Evolutionary conservation across 2,329 filamentous ascomycete species (phyloP).

Genomic region (Didymellaceae sp.): DNA sequence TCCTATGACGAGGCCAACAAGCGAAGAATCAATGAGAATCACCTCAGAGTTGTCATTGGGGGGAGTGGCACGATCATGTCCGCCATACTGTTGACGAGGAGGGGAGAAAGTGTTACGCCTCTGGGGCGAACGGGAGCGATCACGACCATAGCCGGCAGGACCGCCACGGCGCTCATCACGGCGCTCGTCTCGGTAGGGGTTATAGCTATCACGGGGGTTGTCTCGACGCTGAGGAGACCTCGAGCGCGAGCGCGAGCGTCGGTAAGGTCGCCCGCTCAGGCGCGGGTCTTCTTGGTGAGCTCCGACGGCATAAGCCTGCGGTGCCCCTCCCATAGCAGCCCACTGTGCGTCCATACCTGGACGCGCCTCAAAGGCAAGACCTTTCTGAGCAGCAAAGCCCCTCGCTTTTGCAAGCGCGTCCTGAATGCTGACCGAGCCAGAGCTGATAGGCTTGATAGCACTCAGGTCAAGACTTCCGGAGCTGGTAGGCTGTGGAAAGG

Average conservation of each 20-base stretch:
- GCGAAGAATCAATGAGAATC: constrained; percentile 83
- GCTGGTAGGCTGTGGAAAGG: constrained; percentile 70
- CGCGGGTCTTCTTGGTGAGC: constrained; percentile 56
- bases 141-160: constrained; percentile 66
- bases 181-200: constrained; percentile 85
- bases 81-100: constrained; percentile 54
- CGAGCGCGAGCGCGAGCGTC: constrained; percentile 75
- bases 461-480: constrained; percentile 82
- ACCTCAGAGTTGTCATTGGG: constrained; percentile 77
- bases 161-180: constrained; percentile 66
- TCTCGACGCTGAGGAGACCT: constrained; percentile 66
- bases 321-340: constrained; percentile 31
- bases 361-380: constrained; percentile 61
- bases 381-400: constrained; percentile 80
- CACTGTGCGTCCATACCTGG: constrained; percentile 56
- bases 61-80: constrained; percentile 63
- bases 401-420: constrained; percentile 86
- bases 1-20: constrained; percentile 90
- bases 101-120: constrained; percentile 68
- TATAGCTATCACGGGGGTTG: constrained; percentile 75
- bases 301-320: constrained; percentile 43
- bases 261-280: constrained; percentile 62
- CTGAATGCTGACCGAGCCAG: constrained; percentile 81
- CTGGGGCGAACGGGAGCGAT: constrained; percentile 75
- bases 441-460: constrained; percentile 77